phyloP scores from a whole-genome alignment of 1,139 yeast genomes.

The Yamadazyma sp. region DNA sequence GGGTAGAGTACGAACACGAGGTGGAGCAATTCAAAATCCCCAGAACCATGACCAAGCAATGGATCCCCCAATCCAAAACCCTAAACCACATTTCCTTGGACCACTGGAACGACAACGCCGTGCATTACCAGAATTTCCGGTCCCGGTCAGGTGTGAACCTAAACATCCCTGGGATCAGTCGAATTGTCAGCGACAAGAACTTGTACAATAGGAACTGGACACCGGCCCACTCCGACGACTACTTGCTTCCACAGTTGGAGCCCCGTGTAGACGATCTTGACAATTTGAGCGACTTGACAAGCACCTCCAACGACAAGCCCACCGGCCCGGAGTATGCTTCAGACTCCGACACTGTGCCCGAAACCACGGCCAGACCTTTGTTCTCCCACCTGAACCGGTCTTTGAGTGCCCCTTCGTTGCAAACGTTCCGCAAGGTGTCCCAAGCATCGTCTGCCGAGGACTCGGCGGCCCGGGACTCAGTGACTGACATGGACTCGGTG shows the following conservation, averaged over 20 bases:
- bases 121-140: constrained; percentile 24
- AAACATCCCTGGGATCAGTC: constrained; percentile 16
- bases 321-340: too few species aligned
- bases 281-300: constrained; percentile 24
- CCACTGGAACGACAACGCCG: constrained; percentile 32
- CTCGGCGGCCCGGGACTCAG: background rate
- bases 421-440: constrained; percentile 30
- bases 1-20: constrained; percentile 16
- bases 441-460: background rate
- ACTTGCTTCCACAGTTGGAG: constrained; percentile 23
- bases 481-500: background rate
- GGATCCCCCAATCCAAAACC: constrained; percentile 14
- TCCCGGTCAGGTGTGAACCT: constrained; percentile 20
- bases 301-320: background rate
- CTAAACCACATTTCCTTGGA: constrained; percentile 26
- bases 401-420: constrained; percentile 43
- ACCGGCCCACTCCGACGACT: constrained; percentile 10
- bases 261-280: constrained; percentile 26
- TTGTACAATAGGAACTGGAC: constrained; percentile 10
- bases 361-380: constrained; percentile 8
- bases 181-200: constrained; percentile 14
- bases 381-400: constrained; percentile 28
- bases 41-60: constrained; percentile 13
- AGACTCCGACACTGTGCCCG: background rate
- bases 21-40: constrained; percentile 39